Base-by-base conservation (phyloP, 1,139 yeast species). In the Scheffersomyces segobiensis region DNA sequence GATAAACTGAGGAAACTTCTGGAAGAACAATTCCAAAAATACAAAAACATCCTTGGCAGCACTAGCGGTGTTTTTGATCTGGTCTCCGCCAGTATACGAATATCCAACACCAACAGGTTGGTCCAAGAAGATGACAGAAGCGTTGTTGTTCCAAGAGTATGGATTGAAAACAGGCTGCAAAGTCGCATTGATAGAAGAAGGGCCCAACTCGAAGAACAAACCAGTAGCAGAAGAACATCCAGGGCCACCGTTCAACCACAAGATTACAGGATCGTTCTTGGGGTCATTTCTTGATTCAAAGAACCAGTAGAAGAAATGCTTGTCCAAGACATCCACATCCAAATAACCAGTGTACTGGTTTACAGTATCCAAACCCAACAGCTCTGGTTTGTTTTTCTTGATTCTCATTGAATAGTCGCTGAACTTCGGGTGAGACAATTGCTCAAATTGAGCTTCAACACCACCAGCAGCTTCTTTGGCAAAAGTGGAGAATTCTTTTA, bases 301-400 rank as follows among this genome's bases (percentile, higher is more conserved):
- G 66, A 87, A 85, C 89, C 91, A 91, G 73, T 87, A 91, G 74
- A 91, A 91, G 69, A 89, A 87, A 74, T 91, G 97, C 75, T 91
- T 87, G 62, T 84, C 88, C 55, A 79, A 76, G 39, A 76, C 73
- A 20, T 72, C 75, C 53, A 85, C 83, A 67, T 87, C 91, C 67
- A 87, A 77, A 71, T 86, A 88, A 56, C 89, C 92, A 47, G 89
- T 80, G 64, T 82, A 85, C 69, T 89, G 95, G 39, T 83, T 74
- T 32, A 85, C 88, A 7, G 81, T 74, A 63, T 86, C 90, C 56
- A 86, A 72, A 3, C 83, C 86, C 57, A 84, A 73, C 7, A 67
- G 59, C 54, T 75, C 79, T 0, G 87, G 87, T 56, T 75, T 63
- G 32, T 76, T 73, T 48, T 76, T 67, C 65, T 79, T 80, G 56